Conservation (phyloP, 1,139 yeast genomes). For the Debaryomyces coudertii region DNA sequence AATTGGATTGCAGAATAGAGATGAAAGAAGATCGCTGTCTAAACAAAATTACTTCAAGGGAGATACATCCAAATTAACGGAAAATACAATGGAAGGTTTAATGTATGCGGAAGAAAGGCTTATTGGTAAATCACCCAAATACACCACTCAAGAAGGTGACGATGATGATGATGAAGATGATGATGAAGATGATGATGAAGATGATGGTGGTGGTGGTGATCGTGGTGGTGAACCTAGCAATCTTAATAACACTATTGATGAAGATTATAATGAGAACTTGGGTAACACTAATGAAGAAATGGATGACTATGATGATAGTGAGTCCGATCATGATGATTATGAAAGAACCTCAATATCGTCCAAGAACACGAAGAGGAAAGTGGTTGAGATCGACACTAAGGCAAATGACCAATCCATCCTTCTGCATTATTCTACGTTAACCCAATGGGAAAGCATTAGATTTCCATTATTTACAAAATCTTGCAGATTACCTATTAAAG, state of each 20-base stretch:
- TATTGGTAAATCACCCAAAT: slow-evolving; percentile 19
- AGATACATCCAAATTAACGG: slow-evolving; percentile 45
- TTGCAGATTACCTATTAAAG: slow-evolving; percentile 42
- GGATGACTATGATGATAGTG: slow-evolving; percentile 17
- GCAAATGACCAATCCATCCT: slow-evolving; percentile 32
- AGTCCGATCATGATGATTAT: slow-evolving; percentile 18
- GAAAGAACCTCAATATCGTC: slow-evolving; percentile 15
- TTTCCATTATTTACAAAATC: slow-evolving; percentile 34
- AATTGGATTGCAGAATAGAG: slow-evolving; percentile 36
- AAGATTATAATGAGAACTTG: slow-evolving; percentile 12
- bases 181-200: no score
- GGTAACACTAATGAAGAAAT: slow-evolving; percentile 13
- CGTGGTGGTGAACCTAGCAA: no score
- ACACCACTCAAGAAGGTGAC: slow-evolving; percentile 10
- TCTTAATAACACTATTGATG: background rate
- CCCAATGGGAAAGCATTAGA: slow-evolving; percentile 21
- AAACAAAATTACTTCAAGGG: slow-evolving; percentile 46
- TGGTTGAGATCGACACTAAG: slow-evolving; percentile 25
- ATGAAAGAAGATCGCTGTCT: slow-evolving; percentile 29
- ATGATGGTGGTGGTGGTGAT: no score
- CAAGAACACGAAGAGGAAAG: slow-evolving; percentile 11
- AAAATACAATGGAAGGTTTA: slow-evolving; percentile 41
- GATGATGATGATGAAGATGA: slow-evolving; percentile 24
- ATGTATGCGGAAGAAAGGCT: slow-evolving; percentile 43
- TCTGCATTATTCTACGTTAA: slow-evolving; percentile 22